phyloP scores from a whole-genome alignment of 2,329 filamentous ascomycete species.

The Stachybotrys chlorohalonatus region DNA sequence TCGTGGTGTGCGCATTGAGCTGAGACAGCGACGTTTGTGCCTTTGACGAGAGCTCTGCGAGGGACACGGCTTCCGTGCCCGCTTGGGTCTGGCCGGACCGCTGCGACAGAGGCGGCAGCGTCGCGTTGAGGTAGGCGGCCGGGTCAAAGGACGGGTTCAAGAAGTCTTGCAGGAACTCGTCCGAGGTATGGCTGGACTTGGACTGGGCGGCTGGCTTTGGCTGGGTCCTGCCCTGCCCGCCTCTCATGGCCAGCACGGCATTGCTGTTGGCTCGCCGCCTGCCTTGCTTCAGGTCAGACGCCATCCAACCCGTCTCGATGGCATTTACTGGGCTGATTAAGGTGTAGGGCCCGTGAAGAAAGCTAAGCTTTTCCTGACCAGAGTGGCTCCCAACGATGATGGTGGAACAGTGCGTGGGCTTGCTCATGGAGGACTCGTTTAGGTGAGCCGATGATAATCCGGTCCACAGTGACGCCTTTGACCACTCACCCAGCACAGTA shows the following conservation, averaged over 20 bases:
- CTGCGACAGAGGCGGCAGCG: conserved; percentile 58
- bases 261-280: conserved; percentile 40
- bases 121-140: conserved; percentile 74
- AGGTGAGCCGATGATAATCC: conserved; percentile 24
- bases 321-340: neutral
- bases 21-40: conserved; percentile 80
- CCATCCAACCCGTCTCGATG: conserved; percentile 10
- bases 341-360: too few relatives aligned
- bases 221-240: conserved; percentile 31
- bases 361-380: too few relatives aligned
- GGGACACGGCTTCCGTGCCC: conserved; percentile 37
- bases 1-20: conserved; percentile 79
- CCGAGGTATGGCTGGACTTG: conserved; percentile 56
- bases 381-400: too few relatives aligned
- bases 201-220: conserved; percentile 30
- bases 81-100: conserved; percentile 17
- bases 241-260: conserved; percentile 26
- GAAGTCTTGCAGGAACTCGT: conserved; percentile 67
- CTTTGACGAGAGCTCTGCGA: conserved; percentile 71
- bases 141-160: conserved; percentile 70
- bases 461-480: conserved; percentile 5
- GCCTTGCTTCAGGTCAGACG: conserved; percentile 18
- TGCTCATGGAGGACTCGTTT: neutral
- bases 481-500: conserved; percentile 7
- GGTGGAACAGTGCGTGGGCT: too few relatives aligned